Conservation (phyloP, 306 rosid genomes). For the Gastrolobium bilobum region DNA sequence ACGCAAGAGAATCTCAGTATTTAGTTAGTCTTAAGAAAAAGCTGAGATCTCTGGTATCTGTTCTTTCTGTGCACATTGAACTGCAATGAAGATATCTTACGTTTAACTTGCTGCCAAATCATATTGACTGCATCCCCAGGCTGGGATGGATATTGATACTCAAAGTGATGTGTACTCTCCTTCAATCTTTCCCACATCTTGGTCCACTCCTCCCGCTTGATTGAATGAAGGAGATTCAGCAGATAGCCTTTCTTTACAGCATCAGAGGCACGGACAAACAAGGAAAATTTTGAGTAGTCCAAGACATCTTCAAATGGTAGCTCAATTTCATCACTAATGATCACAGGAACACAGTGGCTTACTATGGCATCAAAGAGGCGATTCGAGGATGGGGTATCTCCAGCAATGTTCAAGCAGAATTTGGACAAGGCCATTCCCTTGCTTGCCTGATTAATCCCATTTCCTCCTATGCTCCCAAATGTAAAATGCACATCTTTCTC, state of each 20-base stretch:
- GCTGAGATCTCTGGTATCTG: conserved; percentile 72
- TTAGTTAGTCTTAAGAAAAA: conserved; percentile 48
- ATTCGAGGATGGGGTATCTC: conserved; percentile 95
- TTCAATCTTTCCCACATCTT: conserved; percentile 84
- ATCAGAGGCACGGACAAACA: conserved; percentile 70
- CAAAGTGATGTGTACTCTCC: conserved; percentile 68
- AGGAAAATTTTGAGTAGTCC: conserved; percentile 83
- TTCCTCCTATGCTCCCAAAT: conserved; percentile 76
- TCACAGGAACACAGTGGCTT: conserved; percentile 92
- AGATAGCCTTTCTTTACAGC: conserved; percentile 74
- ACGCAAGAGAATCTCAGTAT: conserved; percentile 35
- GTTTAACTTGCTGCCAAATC: conserved; percentile 88
- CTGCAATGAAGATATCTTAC: conserved; percentile 56
- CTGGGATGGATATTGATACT: conserved; percentile 83
- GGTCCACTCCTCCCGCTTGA: conserved; percentile 71
- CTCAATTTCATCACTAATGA: conserved; percentile 87
- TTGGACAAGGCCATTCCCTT: conserved; percentile 86
- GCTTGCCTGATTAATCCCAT: conserved; percentile 76
- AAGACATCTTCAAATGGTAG: conserved; percentile 87
- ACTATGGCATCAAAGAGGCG: conserved; percentile 91
- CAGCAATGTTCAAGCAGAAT: conserved; percentile 89
- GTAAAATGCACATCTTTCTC: conserved; percentile 79
- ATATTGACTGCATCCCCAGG: conserved; percentile 81
- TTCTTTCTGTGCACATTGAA: conserved; percentile 63
- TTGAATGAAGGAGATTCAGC: conserved; percentile 72